Evolutionary conservation across 805 yeast species (phyloP), one percentile per base, ranked within the genome.

Genomic region (Candida incommunis): DNA sequence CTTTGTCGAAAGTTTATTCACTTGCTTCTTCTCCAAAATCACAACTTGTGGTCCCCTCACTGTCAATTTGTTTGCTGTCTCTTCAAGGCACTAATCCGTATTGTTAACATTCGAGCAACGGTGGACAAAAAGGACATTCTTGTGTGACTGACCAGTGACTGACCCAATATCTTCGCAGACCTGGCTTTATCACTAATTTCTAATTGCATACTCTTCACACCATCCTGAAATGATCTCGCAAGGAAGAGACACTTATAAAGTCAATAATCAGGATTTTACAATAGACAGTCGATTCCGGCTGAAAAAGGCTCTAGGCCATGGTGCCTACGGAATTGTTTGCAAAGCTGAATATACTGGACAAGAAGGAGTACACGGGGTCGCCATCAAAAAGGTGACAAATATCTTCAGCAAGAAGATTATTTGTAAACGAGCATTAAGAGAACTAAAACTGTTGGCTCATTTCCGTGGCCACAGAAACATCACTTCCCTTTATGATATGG

Each of bases 271-370:
- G 65, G 95, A 86, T 59, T 92, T 92, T 62, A 76, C 88, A 40
- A 88, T 92, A 46, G 97, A 92, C 62, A 77, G 76, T 52, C 69
- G 96, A 45, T 86, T 90, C 61, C 84, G 86, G 58, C 73, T 92
- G 53, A 85, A 86, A 47, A 84, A 88, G 57, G 97, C 92, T 54
- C 73, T 92, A 34, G 98, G 98, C 3, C 96, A 92, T 55, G 98
- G 98, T 11, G 97, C 98, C 1, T 92, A 92, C 58, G 98, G 98
- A 37, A 80, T 90, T 3, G 98, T 92, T 3, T 90, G 96, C 58
- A 82, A 95, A 1, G 98, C 98, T 16, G 76, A 79, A 54, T 88
- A 87, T 61, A 71, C 76, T 3, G 83, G 77, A 45, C 69, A 76
- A 1, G 74, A 74, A 3, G 84, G 79, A 43, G 90, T 82, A 41